Conservation (phyloP, 116 monocot genomes). For the Posidonia oceanica region DNA sequence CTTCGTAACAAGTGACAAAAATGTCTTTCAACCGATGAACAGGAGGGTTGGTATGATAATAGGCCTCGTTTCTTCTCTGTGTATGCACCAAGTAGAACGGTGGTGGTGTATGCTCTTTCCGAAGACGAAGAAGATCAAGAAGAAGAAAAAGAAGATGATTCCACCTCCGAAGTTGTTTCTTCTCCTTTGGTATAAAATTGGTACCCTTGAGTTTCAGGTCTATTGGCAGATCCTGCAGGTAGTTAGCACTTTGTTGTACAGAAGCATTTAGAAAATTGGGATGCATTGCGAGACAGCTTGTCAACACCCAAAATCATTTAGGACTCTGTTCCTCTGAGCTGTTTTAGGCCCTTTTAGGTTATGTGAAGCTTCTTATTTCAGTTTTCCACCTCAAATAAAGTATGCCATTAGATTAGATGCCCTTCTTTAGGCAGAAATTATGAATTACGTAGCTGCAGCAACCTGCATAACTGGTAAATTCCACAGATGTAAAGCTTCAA, state of each 20-base stretch:
- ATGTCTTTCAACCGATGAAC: slow-evolving; percentile 1
- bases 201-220: not conserved
- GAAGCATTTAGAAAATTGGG: not conserved
- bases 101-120: slow-evolving; percentile 60
- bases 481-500: no score
- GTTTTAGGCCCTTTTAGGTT: no score
- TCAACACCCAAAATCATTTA: no score
- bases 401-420: no score
- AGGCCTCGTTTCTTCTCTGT: slow-evolving; percentile 67
- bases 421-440: no score
- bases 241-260: not conserved
- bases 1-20: not conserved
- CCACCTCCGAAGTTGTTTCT: not conserved
- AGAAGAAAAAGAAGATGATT: not conserved
- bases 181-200: not conserved
- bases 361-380: not conserved
- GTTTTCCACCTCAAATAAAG: no score
- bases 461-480: no score
- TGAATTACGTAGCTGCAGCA: no score
- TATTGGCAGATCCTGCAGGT: not conserved
- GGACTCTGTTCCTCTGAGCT: no score
- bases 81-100: slow-evolving; percentile 90
- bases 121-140: slow-evolving; percentile 11
- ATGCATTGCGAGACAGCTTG: not conserved
- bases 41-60: slow-evolving; percentile 64